Conservation (phyloP, 139 green algal genomes). For the Nannochloris sp. region DNA sequence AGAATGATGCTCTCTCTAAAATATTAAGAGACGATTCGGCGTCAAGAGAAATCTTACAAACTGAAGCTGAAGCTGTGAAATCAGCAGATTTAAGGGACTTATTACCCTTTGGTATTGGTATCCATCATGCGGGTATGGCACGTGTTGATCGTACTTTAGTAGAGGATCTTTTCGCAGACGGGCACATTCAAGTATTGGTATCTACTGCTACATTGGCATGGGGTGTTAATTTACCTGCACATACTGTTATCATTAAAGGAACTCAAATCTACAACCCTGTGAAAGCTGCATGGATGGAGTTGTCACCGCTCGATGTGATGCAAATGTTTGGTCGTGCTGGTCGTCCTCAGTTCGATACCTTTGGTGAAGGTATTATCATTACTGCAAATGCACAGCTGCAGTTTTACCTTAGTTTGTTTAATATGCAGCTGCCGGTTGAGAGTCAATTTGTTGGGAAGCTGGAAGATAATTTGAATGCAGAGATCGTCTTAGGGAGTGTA, state of each 20-base stretch:
- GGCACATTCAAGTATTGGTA: conserved; percentile 93
- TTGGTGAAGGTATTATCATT: conserved; percentile 97
- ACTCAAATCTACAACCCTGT: conserved; percentile 96
- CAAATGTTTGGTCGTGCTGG: conserved; percentile 98
- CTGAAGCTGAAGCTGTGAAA: conserved; percentile 81
- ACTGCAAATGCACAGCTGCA: conserved; percentile 86
- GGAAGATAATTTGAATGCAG: conserved; percentile 92
- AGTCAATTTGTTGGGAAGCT: conserved; percentile 82
- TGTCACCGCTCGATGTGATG: conserved; percentile 94
- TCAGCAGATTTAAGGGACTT: conserved; percentile 80
- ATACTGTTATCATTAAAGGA: conserved; percentile 99
- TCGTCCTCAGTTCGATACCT: conserved; percentile 91
- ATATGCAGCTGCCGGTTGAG: conserved; percentile 97
- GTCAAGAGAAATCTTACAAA: conserved; percentile 80
- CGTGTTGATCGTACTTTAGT: conserved; percentile 88
- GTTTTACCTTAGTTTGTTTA: conserved; percentile 98
- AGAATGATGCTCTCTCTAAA: conserved; percentile 62
- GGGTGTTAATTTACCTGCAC: conserved; percentile 97
- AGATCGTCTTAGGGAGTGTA: conserved; percentile 90
- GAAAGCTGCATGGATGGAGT: conserved; percentile 86
- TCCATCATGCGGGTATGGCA: conserved; percentile 95
- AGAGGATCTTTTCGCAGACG: conserved; percentile 96
- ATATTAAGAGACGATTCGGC: conserved; percentile 78
- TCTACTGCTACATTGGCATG: conserved; percentile 96
- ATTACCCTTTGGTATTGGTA: conserved; percentile 93